phyloP scores from a whole-genome alignment of 345 rosid species.

The Corymbia maculata region DNA sequence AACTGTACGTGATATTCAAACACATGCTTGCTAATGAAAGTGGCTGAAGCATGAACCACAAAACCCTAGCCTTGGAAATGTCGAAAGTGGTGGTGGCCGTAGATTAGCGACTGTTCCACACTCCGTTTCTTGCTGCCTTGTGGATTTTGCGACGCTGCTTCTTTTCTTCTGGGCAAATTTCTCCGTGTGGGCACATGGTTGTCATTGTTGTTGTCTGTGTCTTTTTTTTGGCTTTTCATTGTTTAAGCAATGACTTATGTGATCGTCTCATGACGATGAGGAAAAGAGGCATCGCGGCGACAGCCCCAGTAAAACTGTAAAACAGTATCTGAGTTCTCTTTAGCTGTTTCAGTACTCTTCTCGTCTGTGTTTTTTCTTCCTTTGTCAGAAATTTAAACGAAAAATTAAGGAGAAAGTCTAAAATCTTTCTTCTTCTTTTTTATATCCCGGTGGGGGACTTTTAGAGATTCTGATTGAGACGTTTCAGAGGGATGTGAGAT shows the following conservation, averaged over 20 bases:
- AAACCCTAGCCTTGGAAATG: neutral
- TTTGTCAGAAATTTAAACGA: slow-evolving; percentile 18
- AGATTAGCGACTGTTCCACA: neutral
- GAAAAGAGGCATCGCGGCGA: neutral
- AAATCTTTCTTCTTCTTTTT: slow-evolving; percentile 4
- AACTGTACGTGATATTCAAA: neutral
- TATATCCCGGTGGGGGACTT: neutral
- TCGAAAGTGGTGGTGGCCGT: neutral
- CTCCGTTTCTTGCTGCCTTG: neutral
- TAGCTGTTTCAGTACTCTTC: slow-evolving; percentile 3
- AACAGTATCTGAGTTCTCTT: neutral
- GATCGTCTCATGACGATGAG: neutral
- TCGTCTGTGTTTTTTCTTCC: neutral
- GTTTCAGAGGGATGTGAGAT: slow-evolving; percentile 25
- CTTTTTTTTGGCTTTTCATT: neutral
- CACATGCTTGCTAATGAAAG: neutral
- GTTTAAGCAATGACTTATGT: neutral
- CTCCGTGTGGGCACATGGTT: neutral
- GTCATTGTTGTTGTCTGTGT: slow-evolving; percentile 4
- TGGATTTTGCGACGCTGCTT: neutral
- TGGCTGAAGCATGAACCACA: neutral
- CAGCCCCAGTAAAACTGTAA: neutral
- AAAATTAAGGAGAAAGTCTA: slow-evolving; percentile 24
- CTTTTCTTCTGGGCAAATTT: neutral
- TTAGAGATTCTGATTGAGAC: slow-evolving; percentile 67